These are phyloP conservation scores for Epichloe aotearoae DNA, from an alignment of 2,329 filamentous ascomycete genomes.

Conservation along the genomic window DNA sequence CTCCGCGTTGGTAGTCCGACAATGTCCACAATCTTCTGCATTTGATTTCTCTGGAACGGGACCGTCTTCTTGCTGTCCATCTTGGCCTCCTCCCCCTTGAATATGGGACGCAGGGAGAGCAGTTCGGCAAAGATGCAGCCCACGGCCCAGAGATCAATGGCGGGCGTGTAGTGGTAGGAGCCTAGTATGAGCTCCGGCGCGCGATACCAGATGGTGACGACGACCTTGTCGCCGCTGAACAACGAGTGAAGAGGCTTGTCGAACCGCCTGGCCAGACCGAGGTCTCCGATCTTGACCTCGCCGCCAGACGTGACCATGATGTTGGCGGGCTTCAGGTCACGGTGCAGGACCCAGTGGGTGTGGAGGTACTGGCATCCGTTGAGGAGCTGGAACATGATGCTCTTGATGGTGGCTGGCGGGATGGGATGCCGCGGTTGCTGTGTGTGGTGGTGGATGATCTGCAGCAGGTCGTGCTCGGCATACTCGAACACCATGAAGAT, in stretches of 20 bases:
- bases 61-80: slow-evolving; percentile 98
- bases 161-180: slow-evolving; percentile 89
- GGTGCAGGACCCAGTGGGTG: slow-evolving; percentile 92
- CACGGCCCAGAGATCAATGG: slow-evolving; percentile 94
- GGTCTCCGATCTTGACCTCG: slow-evolving; percentile 86
- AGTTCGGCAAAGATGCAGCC: slow-evolving; percentile 97
- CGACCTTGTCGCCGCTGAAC: slow-evolving; percentile 91
- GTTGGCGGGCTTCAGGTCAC: slow-evolving; percentile 93
- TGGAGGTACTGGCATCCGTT: slow-evolving; percentile 93
- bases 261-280: slow-evolving; percentile 84
- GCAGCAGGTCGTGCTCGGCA: slow-evolving; percentile 89
- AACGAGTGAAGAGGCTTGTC: slow-evolving; percentile 86
- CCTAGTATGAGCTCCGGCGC: slow-evolving; percentile 88
- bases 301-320: slow-evolving; percentile 93
- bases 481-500: slow-evolving; percentile 99
- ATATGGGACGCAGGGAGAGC: slow-evolving; percentile 79
- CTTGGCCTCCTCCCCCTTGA: slow-evolving; percentile 99
- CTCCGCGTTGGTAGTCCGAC: slow-evolving; percentile 84
- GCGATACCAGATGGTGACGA: slow-evolving; percentile 98
- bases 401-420: slow-evolving; percentile 76
- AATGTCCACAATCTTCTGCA: slow-evolving; percentile 97
- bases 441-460: slow-evolving; percentile 97
- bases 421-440: slow-evolving; percentile 81
- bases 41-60: slow-evolving; percentile 93
- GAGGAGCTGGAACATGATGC: slow-evolving; percentile 88